Evolutionary conservation across 2,329 filamentous ascomycete genomes (phyloP).

Genomic region (Akanthomyces lecanii): DNA sequence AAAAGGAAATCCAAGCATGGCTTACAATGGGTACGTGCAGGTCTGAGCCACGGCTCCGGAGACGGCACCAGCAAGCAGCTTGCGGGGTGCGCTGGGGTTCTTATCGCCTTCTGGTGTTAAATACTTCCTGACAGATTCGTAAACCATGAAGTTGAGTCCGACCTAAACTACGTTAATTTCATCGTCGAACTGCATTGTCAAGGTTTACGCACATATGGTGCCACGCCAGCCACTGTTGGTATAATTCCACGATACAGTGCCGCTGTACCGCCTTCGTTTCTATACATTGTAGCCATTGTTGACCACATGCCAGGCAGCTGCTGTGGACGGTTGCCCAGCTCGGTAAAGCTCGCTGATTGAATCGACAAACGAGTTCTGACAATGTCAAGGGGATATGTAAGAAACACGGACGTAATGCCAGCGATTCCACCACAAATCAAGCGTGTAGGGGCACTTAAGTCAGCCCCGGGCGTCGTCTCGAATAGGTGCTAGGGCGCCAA

Average conservation of each 20-base stretch:
- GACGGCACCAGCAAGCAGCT: slow-evolving; percentile 83
- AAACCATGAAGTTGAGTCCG: slow-evolving; percentile 97
- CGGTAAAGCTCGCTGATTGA: slow-evolving; percentile 92
- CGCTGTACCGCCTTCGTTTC: slow-evolving; percentile 75
- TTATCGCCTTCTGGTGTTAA: slow-evolving; percentile 84
- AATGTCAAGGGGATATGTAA: slow-evolving; percentile 96
- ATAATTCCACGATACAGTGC: slow-evolving; percentile 94
- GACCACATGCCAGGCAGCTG: slow-evolving; percentile 89
- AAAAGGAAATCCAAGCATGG: slow-evolving; percentile 19
- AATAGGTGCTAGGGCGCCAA: slow-evolving; percentile 57
- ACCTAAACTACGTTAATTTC: slow-evolving; percentile 51
- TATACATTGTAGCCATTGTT: slow-evolving; percentile 81
- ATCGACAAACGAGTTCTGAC: slow-evolving; percentile 94
- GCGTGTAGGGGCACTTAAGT: slow-evolving; percentile 68
- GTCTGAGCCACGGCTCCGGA: slow-evolving; percentile 97
- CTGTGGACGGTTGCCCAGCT: slow-evolving; percentile 58
- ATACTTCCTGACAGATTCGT: slow-evolving; percentile 79
- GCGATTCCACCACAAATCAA: slow-evolving; percentile 87
- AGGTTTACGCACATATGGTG: slow-evolving; percentile 67
- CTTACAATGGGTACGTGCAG: slow-evolving; percentile 96
- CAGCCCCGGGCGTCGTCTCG: slow-evolving; percentile 68
- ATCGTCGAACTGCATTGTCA: neutral
- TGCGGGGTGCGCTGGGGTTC: slow-evolving; percentile 74
- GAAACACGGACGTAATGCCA: slow-evolving; percentile 90
- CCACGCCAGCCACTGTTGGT: slow-evolving; percentile 90